Base-by-base conservation (phyloP, 192 early-diverging fungal genomes). In the Podochytrium sp. region DNA sequence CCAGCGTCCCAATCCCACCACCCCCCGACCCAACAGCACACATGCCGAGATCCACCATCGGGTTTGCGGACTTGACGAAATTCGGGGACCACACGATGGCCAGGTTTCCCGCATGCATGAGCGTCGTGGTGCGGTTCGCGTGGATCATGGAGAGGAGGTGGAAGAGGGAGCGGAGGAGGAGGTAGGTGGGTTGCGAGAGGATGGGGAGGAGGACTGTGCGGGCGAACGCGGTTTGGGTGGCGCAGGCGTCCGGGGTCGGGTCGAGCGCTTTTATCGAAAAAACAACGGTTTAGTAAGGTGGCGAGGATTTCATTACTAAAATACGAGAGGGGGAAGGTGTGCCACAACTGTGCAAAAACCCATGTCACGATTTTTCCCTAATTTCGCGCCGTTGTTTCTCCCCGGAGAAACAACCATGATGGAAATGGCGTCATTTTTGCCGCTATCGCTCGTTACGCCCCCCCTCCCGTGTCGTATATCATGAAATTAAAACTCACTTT, bases 61-160 rank as follows among this genome's bases (percentile, higher is more conserved):
- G 84, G 59, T 80, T 82, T 0, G 73, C 78, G 52, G 80, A 76
- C 7, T 63, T 27, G 1, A 96, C 87, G 72, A 98, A 83, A 69
- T 96, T 98, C 4, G 95, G 95, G 3, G 93, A 84, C 87, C 94
- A 93, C 1, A 95, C 91, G 14, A 95, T 87, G 0, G 93, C 91
- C 51, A 96, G 80, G 77, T 93, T 94, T 37, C 82, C 80, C 2
- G 91, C 69, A 1, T 91, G 94, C 96, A 98, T 98, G 65, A 89
- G 84, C 85, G 96, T 98, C 1, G 73, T 71, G 41, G 78, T 72
- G 25, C 87, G 82, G 71, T 92, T 81, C 29, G 86, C 81, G 27
- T 93, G 87, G 33, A 95, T 88, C 20, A 89, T 81, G 39, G 84
- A 80, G 41, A 97, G 80, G 30, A 97, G 87, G 29, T 81, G 73